Conservation (phyloP, 495 filamentous ascomycete genomes). For the Talaromyces adpressus region DNA sequence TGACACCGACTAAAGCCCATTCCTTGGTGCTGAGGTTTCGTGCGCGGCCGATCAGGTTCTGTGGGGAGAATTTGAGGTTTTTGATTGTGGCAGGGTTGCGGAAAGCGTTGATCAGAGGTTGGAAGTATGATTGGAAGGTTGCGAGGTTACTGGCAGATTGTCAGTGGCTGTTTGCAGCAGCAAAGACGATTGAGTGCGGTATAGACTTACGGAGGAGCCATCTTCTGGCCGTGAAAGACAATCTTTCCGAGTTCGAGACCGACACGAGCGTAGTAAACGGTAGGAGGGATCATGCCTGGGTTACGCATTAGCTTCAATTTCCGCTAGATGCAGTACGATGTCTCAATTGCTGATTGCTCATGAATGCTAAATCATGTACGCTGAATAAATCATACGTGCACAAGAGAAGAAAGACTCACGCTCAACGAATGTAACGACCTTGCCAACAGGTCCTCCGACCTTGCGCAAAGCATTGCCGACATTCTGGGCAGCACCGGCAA, state of each 20-base stretch:
- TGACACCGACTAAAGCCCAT: slow-evolving; percentile 61
- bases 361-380: not conserved
- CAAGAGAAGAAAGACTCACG: slow-evolving; percentile 44
- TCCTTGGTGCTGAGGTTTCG: slow-evolving; percentile 65
- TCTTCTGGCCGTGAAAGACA: slow-evolving; percentile 81
- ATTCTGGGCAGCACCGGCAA: slow-evolving; percentile 62
- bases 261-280: slow-evolving; percentile 86
- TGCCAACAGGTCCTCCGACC: slow-evolving; percentile 80
- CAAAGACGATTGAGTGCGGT: not conserved
- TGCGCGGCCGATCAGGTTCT: slow-evolving; percentile 51
- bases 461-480: slow-evolving; percentile 58
- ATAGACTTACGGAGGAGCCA: slow-evolving; percentile 82
- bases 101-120: slow-evolving; percentile 58
- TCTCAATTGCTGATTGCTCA: not conserved
- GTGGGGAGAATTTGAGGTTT: slow-evolving; percentile 35
- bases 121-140: slow-evolving; percentile 83
- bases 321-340: not conserved
- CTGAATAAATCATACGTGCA: not conserved
- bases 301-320: slow-evolving; percentile 27
- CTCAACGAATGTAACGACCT: slow-evolving; percentile 72
- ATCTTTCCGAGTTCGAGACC: slow-evolving; percentile 79
- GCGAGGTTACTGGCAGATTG: slow-evolving; percentile 51
- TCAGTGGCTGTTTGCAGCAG: not conserved
- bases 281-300: slow-evolving; percentile 75
- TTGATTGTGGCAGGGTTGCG: slow-evolving; percentile 56